phyloP scores from a whole-genome alignment of 352 stramenopile genomes.

The Phytophthora cryptogea region DNA sequence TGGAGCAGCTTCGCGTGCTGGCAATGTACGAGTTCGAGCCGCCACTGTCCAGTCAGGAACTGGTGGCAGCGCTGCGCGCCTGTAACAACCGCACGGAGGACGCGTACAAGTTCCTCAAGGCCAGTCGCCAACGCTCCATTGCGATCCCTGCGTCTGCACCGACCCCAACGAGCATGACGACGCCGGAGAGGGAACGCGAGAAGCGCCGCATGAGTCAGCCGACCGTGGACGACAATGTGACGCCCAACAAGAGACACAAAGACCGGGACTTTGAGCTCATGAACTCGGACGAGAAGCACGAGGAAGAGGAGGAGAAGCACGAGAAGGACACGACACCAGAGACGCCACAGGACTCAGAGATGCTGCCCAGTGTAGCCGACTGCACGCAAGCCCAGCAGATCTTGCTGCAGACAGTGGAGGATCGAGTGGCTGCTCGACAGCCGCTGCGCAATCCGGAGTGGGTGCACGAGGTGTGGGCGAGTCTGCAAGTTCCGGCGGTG shows the following conservation, averaged over 20 bases:
- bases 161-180: slow-evolving; percentile 7
- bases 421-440: slow-evolving; percentile 26
- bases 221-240: slow-evolving; percentile 12
- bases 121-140: slow-evolving; percentile 18
- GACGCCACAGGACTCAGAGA: slow-evolving; percentile 14
- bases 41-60: slow-evolving; percentile 47
- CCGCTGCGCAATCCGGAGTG: slow-evolving; percentile 30
- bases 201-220: slow-evolving; percentile 38
- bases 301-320: slow-evolving; percentile 14
- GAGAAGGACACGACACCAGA: slow-evolving; percentile 8
- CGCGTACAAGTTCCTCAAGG: slow-evolving; percentile 59
- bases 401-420: slow-evolving; percentile 37
- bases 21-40: slow-evolving; percentile 66
- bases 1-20: slow-evolving; percentile 65
- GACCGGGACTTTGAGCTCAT: slow-evolving; percentile 16
- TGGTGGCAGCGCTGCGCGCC: slow-evolving; percentile 45
- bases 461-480: slow-evolving; percentile 34
- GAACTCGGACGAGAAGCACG: slow-evolving; percentile 13
- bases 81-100: slow-evolving; percentile 51
- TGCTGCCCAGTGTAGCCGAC: not conserved
- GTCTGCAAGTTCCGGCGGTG: slow-evolving; percentile 32
- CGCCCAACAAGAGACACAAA: slow-evolving; percentile 38
- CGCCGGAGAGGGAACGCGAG: slow-evolving; percentile 25
- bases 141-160: slow-evolving; percentile 16
- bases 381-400: slow-evolving; percentile 18